phyloP scores from a whole-genome alignment of 2,329 filamentous ascomycete genomes.

The Phyllosticta citrichinensis region DNA sequence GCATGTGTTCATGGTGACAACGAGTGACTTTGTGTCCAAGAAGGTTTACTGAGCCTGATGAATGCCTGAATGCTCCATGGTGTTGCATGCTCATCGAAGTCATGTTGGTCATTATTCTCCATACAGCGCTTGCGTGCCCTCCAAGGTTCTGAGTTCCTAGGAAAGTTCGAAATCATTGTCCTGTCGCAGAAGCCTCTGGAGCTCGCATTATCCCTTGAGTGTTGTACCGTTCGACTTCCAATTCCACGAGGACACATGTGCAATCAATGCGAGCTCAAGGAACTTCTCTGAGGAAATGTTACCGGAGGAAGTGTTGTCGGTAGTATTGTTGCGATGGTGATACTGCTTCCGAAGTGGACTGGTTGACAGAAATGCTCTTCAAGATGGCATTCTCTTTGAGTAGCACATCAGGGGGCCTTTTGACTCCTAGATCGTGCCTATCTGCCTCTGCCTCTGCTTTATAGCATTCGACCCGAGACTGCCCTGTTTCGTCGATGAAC shows the following conservation, averaged over 20 bases:
- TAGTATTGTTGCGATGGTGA: not conserved
- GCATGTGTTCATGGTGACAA: not conserved
- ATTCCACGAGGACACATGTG: too few relatives aligned
- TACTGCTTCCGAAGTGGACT: not conserved
- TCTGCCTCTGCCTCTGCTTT: not conserved
- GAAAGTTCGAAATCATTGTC: not conserved
- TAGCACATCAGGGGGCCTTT: not conserved
- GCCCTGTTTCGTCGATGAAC: not conserved
- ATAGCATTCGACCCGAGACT: not conserved
- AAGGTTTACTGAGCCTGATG: not conserved
- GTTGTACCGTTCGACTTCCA: too few relatives aligned
- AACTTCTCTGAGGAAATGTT: not conserved
- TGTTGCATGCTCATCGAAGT: not conserved
- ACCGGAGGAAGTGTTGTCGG: not conserved
- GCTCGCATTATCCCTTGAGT: not conserved
- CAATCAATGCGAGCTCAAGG: not conserved
- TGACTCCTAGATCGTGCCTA: not conserved
- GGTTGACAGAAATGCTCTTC: conserved; percentile 4
- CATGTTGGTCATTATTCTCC: not conserved
- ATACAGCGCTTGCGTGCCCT: not conserved
- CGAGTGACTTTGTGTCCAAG: not conserved
- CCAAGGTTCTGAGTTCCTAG: not conserved
- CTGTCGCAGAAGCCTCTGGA: not conserved
- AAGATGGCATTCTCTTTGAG: not conserved
- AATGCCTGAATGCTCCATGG: not conserved